Evolutionary conservation across 2,329 filamentous ascomycete species (phyloP).

Genomic region (Fusarium floridanum): DNA sequence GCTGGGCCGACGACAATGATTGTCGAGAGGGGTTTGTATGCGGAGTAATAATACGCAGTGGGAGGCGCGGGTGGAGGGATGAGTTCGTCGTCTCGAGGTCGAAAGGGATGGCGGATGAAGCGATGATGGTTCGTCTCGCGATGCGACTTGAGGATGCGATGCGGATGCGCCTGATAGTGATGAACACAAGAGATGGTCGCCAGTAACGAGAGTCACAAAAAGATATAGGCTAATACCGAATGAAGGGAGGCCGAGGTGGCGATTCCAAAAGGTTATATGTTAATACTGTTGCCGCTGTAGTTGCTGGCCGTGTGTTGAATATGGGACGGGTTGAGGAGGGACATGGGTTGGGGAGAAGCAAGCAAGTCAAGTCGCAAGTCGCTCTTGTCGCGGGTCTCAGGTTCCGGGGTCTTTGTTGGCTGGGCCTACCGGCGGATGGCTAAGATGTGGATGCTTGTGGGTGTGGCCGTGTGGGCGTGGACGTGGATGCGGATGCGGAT

Average conservation of each 20-base stretch:
- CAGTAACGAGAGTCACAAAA: constrained; percentile 25
- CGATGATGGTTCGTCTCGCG: constrained; percentile 26
- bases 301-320: constrained; percentile 5
- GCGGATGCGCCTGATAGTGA: constrained; percentile 34
- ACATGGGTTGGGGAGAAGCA: constrained; percentile 36
- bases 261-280: constrained; percentile 14
- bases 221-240: constrained; percentile 20
- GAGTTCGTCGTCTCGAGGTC: not conserved
- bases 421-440: not conserved
- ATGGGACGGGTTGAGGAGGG: constrained; percentile 16
- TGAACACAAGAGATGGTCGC: constrained; percentile 28
- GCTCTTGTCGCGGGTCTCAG: constrained; percentile 24
- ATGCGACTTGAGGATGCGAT: constrained; percentile 32
- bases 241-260: constrained; percentile 1
- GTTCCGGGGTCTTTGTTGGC: constrained; percentile 34
- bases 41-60: not conserved
- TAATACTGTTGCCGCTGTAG: not conserved
- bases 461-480: constrained; percentile 8
- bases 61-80: not conserved
- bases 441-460: not conserved
- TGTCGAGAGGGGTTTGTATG: constrained; percentile 2
- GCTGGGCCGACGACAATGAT: constrained; percentile 3
- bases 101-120: constrained; percentile 7
- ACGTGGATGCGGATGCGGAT: constrained; percentile 8
- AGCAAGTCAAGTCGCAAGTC: constrained; percentile 23